Conservation (phyloP, 495 filamentous ascomycete species). For the Massariosphaeria phaeospora region DNA sequence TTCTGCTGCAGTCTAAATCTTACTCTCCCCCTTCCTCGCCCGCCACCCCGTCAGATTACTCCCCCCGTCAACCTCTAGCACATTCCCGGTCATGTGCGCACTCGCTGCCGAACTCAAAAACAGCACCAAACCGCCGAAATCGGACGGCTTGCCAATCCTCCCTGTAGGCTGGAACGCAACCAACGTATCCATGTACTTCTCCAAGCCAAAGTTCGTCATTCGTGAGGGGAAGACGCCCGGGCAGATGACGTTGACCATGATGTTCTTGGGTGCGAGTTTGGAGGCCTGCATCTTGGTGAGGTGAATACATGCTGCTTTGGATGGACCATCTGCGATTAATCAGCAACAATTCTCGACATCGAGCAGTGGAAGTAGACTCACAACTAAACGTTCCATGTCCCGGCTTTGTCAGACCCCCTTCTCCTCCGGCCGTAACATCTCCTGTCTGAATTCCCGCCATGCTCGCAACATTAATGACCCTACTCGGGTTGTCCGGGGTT, state of each 20-base stretch:
- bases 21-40: slow-evolving; percentile 29
- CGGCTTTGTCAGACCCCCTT: slow-evolving; percentile 33
- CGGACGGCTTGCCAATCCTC: slow-evolving; percentile 37
- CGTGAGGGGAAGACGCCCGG: slow-evolving; percentile 40
- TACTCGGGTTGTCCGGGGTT: slow-evolving; percentile 30
- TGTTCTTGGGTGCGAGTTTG: slow-evolving; percentile 39
- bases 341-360: not conserved
- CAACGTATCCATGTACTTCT: slow-evolving; percentile 36
- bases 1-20: slow-evolving; percentile 22
- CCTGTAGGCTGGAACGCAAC: slow-evolving; percentile 37
- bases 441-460: slow-evolving; percentile 39
- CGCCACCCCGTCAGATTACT: slow-evolving; percentile 34
- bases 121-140: slow-evolving; percentile 38
- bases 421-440: slow-evolving; percentile 37
- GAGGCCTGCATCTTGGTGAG: slow-evolving; percentile 38
- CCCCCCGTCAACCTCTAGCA: slow-evolving; percentile 41
- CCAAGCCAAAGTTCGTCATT: slow-evolving; percentile 38
- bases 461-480: slow-evolving; percentile 39
- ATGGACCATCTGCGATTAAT: slow-evolving; percentile 32
- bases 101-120: slow-evolving; percentile 33
- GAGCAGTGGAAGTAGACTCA: slow-evolving; percentile 5
- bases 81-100: slow-evolving; percentile 40
- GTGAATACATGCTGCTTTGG: slow-evolving; percentile 41
- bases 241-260: slow-evolving; percentile 39
- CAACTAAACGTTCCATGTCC: slow-evolving; percentile 38